phyloP scores from a whole-genome alignment of 495 filamentous ascomycete species.

The Pyrenula massariospora region DNA sequence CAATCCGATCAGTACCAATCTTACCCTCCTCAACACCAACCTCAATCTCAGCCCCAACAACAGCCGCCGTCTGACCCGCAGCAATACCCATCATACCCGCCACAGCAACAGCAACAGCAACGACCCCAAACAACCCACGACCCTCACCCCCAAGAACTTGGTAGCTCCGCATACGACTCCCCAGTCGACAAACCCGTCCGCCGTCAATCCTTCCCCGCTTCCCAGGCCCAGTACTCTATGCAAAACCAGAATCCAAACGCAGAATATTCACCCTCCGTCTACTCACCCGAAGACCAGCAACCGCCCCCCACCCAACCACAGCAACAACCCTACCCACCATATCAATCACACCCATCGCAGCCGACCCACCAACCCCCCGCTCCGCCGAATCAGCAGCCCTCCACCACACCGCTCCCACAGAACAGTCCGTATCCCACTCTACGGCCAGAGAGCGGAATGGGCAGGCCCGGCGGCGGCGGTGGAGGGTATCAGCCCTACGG shows the following conservation, averaged over 20 bases:
- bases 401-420: neutral
- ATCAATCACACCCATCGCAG: conserved; percentile 16
- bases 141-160: conserved; percentile 65
- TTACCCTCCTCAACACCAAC: neutral
- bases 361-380: neutral
- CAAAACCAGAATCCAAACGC: conserved; percentile 23
- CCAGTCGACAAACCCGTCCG: conserved; percentile 43
- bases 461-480: neutral
- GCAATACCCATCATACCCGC: neutral
- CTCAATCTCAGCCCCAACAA: neutral
- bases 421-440: neutral
- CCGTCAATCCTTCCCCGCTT: conserved; percentile 29
- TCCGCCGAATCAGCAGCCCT: neutral
- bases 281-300: conserved; percentile 42
- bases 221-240: conserved; percentile 20
- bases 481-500: neutral
- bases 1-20: conserved; percentile 14
- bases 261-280: conserved; percentile 48
- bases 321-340: conserved; percentile 26
- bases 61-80: neutral
- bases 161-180: conserved; percentile 74
- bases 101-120: conserved; percentile 31
- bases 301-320: conserved; percentile 18
- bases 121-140: conserved; percentile 64
- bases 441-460: neutral